phyloP scores from a whole-genome alignment of 192 early-diverging fungal genomes.

The Helicostylum pulchrum region DNA sequence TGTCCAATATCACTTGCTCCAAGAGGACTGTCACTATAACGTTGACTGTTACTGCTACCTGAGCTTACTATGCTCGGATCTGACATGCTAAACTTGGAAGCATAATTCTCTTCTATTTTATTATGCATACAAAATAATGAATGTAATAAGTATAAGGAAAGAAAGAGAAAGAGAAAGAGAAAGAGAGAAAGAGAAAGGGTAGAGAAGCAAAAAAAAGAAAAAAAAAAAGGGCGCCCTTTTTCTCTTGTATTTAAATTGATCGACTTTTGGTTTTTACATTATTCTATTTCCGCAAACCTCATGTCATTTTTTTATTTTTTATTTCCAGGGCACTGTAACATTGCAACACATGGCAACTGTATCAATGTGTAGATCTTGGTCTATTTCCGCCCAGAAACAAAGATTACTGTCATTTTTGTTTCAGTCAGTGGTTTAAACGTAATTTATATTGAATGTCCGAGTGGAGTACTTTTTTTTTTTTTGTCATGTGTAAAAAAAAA shows the following conservation, averaged over 20 bases:
- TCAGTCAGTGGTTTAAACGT: too few species aligned
- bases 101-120: not conserved
- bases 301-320: too few species aligned
- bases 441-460: too few species aligned
- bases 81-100: not conserved
- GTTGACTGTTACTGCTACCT: not conserved
- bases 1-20: not conserved
- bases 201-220: not conserved
- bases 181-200: too few species aligned
- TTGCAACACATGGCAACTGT: too few species aligned
- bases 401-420: too few species aligned
- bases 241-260: too few species aligned
- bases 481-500: too few species aligned
- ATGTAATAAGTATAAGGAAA: constrained; percentile 10
- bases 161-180: not conserved
- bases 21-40: not conserved
- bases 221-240: not conserved
- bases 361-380: too few species aligned
- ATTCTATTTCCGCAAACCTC: not conserved
- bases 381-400: too few species aligned
- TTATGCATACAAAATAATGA: not conserved
- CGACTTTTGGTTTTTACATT: not conserved
- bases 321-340: too few species aligned
- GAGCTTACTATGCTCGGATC: not conserved
- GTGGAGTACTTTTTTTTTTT: too few species aligned